Base-by-base conservation (phyloP, 2,329 filamentous ascomycete genomes). In the Penicillium sp. region DNA sequence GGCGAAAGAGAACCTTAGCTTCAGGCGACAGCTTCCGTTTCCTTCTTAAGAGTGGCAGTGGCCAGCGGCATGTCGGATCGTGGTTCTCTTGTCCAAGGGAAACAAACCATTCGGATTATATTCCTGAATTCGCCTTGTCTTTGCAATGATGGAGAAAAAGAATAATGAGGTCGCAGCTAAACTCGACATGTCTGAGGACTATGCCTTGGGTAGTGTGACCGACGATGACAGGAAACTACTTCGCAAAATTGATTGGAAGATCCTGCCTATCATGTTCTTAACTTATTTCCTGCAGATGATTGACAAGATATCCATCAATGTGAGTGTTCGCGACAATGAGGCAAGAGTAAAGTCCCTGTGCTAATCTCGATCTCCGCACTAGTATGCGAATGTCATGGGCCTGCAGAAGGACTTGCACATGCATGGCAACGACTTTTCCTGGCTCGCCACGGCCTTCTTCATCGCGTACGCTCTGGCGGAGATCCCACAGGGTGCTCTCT, bases 311-410 rank as follows among this genome's bases (percentile, higher is more conserved):
- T 81, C 85, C 31, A 79, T 88, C 47, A 88, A 88, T 66, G 84
- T 86, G 43, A 47, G 47, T 57, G 6, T 25, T 47, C 3, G 2
- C 15, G 14, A 25, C 6, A 4, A 25, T n/a, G 43, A 31, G 14
- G 1, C 14, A 8, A n/a, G 14, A 15, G 2, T 15, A 7, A 12
- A 5, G 12, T 14, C 5, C 8, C 3, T 20, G 8, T 47, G n/a
- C 22, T 31, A 15, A 15, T 3, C 15, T 15, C 39, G 25, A 35
- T 37, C 5, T 2, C 14, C 1, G 1, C n/a, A 17, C 2, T 70
- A 87, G 82, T 89, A 89, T 68, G 86, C 85, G 17, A 84, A 83
- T 60, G 85, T 90, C 54, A 90, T 89, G 87, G 86, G 86, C 3
- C 70, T 90, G 7, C 76, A 73, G 22, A 72, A 79, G 53, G 85